Evolutionary conservation across 1,284 basidiomycete genomes (phyloP).

Genomic region (Moesziomyces aphidis): DNA sequence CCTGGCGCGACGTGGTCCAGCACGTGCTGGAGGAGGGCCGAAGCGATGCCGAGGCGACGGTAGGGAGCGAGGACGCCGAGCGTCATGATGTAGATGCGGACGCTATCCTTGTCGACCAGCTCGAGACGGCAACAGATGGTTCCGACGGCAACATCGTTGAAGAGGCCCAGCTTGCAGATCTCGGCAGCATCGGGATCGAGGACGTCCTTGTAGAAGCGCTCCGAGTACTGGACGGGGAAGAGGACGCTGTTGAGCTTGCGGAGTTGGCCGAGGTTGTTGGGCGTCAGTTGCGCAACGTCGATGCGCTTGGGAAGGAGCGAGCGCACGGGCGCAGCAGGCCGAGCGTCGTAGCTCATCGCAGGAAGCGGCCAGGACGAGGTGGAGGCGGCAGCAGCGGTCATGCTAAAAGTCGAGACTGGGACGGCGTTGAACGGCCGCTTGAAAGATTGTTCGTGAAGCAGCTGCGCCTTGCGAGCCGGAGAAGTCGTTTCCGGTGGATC

Average conservation of each 20-base stretch:
- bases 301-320: conserved; percentile 39
- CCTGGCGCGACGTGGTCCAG: conserved; percentile 63
- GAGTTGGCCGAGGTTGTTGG: conserved; percentile 66
- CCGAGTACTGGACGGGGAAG: conserved; percentile 64
- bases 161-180: conserved; percentile 66
- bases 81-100: conserved; percentile 69
- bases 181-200: conserved; percentile 50
- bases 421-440: neutral
- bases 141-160: conserved; percentile 69
- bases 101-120: conserved; percentile 35
- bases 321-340: conserved; percentile 42
- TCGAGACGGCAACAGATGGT: conserved; percentile 68
- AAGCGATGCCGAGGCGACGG: conserved; percentile 68
- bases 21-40: conserved; percentile 64
- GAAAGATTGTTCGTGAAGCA: neutral
- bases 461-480: no score
- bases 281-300: conserved; percentile 58
- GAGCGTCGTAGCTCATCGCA: conserved; percentile 49
- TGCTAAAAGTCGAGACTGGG: conserved; percentile 9
- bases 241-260: conserved; percentile 64
- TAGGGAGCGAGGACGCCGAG: conserved; percentile 69
- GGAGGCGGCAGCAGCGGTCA: conserved; percentile 12
- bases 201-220: conserved; percentile 63
- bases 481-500: no score
- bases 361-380: conserved; percentile 38